Evolutionary conservation across 768 basidiomycete species (phyloP).

Genomic region (Suillus americanus): DNA sequence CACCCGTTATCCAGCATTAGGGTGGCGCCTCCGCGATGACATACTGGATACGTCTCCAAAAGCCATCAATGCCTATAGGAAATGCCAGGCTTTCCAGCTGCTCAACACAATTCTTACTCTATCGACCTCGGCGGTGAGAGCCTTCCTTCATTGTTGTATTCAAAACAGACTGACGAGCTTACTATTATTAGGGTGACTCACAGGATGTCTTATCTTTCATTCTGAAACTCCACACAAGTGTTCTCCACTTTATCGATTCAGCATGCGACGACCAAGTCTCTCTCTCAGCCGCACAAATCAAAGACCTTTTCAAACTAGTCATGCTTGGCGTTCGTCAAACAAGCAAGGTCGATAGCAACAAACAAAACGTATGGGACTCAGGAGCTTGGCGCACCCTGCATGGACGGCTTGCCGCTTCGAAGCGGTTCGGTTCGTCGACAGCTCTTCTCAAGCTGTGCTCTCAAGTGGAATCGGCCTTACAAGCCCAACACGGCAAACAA

Average conservation of each 20-base stretch:
- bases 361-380: conserved; percentile 57
- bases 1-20: conserved; percentile 58
- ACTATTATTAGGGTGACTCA: conserved; percentile 30
- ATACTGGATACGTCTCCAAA: conserved; percentile 56
- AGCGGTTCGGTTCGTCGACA: conserved; percentile 62
- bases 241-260: conserved; percentile 47
- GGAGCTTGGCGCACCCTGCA: conserved; percentile 54
- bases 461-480: conserved; percentile 48
- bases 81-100: conserved; percentile 71
- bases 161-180: conserved; percentile 11
- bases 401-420: conserved; percentile 44
- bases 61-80: conserved; percentile 76
- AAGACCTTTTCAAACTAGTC: conserved; percentile 76
- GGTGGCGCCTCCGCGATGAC: conserved; percentile 63
- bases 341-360: conserved; percentile 34
- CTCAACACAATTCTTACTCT: conserved; percentile 63
- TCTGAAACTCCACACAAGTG: conserved; percentile 48
- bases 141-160: neutral
- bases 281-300: conserved; percentile 64
- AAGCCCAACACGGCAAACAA: conserved; percentile 20
- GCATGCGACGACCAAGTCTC: conserved; percentile 48
- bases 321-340: conserved; percentile 66
- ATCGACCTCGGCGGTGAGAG: conserved; percentile 48
- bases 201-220: conserved; percentile 48
- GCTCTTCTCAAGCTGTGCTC: conserved; percentile 63